Evolutionary conservation across 2,329 filamentous ascomycete species (phyloP).

Genomic region (Penicillium sp.): DNA sequence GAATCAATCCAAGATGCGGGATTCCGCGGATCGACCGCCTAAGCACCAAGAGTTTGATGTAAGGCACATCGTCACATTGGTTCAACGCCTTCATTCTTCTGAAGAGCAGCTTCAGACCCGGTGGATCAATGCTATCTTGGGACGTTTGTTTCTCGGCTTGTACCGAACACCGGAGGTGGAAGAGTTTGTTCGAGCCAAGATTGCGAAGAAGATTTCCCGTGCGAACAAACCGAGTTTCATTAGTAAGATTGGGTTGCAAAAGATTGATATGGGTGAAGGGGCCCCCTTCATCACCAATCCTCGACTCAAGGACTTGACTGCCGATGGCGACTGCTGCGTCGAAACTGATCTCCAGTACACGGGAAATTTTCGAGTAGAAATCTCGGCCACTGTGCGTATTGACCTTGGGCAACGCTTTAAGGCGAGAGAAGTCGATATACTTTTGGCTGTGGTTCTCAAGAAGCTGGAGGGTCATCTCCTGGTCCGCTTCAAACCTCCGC

Average conservation of each 20-base stretch:
- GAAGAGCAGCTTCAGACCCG: conserved; percentile 85
- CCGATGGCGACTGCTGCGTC: conserved; percentile 82
- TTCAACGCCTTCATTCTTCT: conserved; percentile 83
- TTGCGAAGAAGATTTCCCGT: conserved; percentile 91
- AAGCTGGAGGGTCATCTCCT: conserved; percentile 79
- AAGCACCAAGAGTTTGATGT: conserved; percentile 71
- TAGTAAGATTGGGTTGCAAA: conserved; percentile 72
- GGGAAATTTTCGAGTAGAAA: conserved; percentile 81
- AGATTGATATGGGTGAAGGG: conserved; percentile 78
- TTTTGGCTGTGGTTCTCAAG: conserved; percentile 78
- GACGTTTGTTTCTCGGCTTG: conserved; percentile 77
- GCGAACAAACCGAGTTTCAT: conserved; percentile 90
- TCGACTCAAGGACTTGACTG: conserved; percentile 77
- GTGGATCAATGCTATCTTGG: conserved; percentile 89
- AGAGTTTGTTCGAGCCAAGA: conserved; percentile 71
- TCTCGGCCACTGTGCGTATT: conserved; percentile 87
- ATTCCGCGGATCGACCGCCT: conserved; percentile 55
- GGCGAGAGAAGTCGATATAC: conserved; percentile 77
- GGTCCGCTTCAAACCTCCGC: conserved; percentile 85
- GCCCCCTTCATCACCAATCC: conserved; percentile 87
- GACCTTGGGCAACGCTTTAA: conserved; percentile 87
- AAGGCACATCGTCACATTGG: conserved; percentile 78
- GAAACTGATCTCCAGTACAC: conserved; percentile 85
- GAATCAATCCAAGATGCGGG: conserved; percentile 67
- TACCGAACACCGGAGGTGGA: conserved; percentile 81